Evolutionary conservation across 768 basidiomycete genomes (phyloP).

Genomic region (Melanogaster broomeanus): DNA sequence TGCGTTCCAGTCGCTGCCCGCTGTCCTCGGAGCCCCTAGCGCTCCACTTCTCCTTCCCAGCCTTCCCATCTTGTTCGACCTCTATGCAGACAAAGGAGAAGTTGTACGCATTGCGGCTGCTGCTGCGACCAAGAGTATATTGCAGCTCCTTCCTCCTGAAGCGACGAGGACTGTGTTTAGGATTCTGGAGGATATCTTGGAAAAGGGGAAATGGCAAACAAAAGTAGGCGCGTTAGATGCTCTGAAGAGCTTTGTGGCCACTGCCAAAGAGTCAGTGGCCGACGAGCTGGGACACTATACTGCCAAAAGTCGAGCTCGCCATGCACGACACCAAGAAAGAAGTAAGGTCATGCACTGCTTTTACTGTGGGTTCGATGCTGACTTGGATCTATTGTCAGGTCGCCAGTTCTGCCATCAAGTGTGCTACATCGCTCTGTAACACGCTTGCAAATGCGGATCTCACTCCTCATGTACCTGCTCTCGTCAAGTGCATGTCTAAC

Average conservation of each 20-base stretch:
- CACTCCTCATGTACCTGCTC: constrained; percentile 79
- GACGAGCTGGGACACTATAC: constrained; percentile 74
- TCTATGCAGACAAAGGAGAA: constrained; percentile 93
- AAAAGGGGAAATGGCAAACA: constrained; percentile 88
- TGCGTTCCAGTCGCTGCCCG: constrained; percentile 74
- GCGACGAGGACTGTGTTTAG: constrained; percentile 69
- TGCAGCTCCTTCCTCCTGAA: constrained; percentile 85
- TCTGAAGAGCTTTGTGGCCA: constrained; percentile 69
- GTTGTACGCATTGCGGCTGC: constrained; percentile 84
- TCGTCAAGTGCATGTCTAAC: constrained; percentile 94
- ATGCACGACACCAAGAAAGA: constrained; percentile 98
- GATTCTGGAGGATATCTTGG: constrained; percentile 70
- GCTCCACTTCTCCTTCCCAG: constrained; percentile 78
- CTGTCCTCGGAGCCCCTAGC: constrained; percentile 64
- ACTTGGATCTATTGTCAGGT: constrained; percentile 53
- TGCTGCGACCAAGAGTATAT: constrained; percentile 77
- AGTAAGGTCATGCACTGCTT: constrained; percentile 46
- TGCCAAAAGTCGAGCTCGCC: constrained; percentile 84
- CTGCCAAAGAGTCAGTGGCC: constrained; percentile 77
- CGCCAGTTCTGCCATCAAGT: constrained; percentile 82
- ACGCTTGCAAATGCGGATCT: constrained; percentile 95
- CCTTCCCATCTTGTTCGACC: constrained; percentile 75
- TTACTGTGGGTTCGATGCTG: neutral
- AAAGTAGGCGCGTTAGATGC: constrained; percentile 94
- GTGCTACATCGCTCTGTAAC: constrained; percentile 83